Evolutionary conservation across 2,329 filamentous ascomycete species (phyloP), one percentile per base, ranked within the genome.

Genomic region (Monosporascus sp.): DNA sequence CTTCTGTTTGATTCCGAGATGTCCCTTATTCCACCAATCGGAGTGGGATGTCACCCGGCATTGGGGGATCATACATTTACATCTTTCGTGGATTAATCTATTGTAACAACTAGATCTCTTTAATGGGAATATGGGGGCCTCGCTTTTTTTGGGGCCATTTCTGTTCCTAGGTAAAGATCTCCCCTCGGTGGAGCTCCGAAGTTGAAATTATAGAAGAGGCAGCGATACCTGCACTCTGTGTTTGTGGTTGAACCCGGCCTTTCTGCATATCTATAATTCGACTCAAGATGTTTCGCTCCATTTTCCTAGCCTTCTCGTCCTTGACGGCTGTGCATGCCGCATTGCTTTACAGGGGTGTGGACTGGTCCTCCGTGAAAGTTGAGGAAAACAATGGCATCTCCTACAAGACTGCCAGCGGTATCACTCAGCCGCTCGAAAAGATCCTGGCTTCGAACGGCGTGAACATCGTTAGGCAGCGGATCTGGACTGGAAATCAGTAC

Each of bases 381-480:
- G 81, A 87, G 61, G 86, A 90, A 64, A 70, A 74, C 2, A 73
- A 78, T 0, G 85, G 84, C 1, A 77, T 81, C 56, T 71, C 70
- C 0, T 90, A 87, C 73, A 84, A 82, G 58, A 80, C 77, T 48
- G 66, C 74, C 0, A 71, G 74, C 20, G 84, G 84, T 38, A 68
- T 70, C 2, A 68, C 70, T 0, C 72, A 82, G 53, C 68, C 81
- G 0, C 73, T 90, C 1, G 86, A 90, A 62, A 74, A 70, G 2
- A 88, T 89, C 50, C 70, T 89, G 3, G 78, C 74, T 3, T 71
- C 70, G 11, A 80, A 75, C 27, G 86, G 86, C 15, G 80, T 88
- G 59, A 89, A 89, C 67, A 86, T 82, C 0, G 81, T 89, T 46
- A 81, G 86, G 18, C 86, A 90, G 66, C 77, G 87, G 25, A 68